Evolutionary conservation across 345 rosid species (phyloP).

Genomic region (Aegle marmelos): DNA sequence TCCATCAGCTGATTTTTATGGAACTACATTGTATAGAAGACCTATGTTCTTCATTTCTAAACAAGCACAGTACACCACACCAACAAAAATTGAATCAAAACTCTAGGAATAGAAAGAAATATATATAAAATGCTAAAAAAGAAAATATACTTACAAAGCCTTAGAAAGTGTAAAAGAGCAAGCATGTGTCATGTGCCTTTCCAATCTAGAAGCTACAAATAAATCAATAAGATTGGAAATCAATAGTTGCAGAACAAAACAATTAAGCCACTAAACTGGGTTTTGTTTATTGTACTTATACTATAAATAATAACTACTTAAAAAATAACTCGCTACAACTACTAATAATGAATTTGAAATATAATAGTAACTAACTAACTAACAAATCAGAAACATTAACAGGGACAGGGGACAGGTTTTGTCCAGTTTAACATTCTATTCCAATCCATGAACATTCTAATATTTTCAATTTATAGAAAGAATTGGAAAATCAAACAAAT

Average conservation of each 20-base stretch:
- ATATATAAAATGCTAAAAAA: neutral
- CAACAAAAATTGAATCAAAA: neutral
- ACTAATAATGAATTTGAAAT: neutral
- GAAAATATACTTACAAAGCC: conserved; percentile 9
- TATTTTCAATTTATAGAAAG: neutral
- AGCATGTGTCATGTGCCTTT: conserved; percentile 11
- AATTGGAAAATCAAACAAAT: neutral
- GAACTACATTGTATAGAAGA: neutral
- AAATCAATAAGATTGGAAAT: neutral
- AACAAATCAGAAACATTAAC: neutral
- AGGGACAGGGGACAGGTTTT: neutral
- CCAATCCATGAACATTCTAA: neutral
- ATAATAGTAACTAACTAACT: too few species aligned
- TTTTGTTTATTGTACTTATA: neutral
- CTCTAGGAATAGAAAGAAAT: neutral
- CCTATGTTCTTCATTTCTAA: neutral
- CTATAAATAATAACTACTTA: neutral
- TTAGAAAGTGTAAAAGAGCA: conserved; percentile 6
- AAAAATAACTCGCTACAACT: neutral
- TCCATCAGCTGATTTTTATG: neutral
- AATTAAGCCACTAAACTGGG: neutral
- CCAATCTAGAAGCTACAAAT: conserved; percentile 5
- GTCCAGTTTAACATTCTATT: neutral
- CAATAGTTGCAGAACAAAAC: neutral
- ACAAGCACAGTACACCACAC: neutral